Evolutionary conservation across 2,329 filamentous ascomycete species (phyloP), one percentile per base, ranked within the genome.

Genomic region (Cladobotryum protrusum): DNA sequence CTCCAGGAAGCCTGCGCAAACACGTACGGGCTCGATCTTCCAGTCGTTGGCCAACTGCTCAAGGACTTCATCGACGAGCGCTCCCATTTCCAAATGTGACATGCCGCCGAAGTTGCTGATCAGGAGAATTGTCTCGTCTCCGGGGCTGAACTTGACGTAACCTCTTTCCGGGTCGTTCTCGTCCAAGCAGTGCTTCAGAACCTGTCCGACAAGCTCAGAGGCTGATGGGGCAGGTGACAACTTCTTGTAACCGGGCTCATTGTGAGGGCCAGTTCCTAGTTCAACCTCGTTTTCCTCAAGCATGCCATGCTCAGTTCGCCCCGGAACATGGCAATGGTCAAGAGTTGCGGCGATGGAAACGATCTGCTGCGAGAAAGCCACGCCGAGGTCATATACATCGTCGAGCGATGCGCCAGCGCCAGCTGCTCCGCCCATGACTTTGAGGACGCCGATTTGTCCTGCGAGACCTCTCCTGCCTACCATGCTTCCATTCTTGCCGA

Each of bases 201-300:
- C 78, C 43, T 75, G 76, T 59, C 75, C 73, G 47, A 81, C 70
- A 32, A 82, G 66, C 9, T 72, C 75, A 20, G 72, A 63, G 1
- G 74, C 67, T 8, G 73, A 67, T 3, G 75, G 77, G 1, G 65
- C 69, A 0, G 77, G 81, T 0, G 75, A 76, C 15, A 83, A 59
- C 62, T 79, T 80, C 59, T 70, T 72, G 58, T 81, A 77, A 0
- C 77, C 82, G 0, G 82, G 82, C 63, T 86, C 82, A 59, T 85
- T 85, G 61, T 86, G 83, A 13, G 81, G 81, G 0, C 83, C 82
- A 18, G 82, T 84, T 3, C 83, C 82, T n/a, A 85, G 70, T 61
- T 83, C 82, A 34, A 84, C 63, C 50, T 80, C 79, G 49, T 79
- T 64, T 1, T 66, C 61, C 9, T 65, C 67, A 2, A 83, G 70